These are phyloP conservation scores for Sarcomyxa edulis DNA, from an alignment of 768 basidiomycete species.

Conservation along the genomic window DNA sequence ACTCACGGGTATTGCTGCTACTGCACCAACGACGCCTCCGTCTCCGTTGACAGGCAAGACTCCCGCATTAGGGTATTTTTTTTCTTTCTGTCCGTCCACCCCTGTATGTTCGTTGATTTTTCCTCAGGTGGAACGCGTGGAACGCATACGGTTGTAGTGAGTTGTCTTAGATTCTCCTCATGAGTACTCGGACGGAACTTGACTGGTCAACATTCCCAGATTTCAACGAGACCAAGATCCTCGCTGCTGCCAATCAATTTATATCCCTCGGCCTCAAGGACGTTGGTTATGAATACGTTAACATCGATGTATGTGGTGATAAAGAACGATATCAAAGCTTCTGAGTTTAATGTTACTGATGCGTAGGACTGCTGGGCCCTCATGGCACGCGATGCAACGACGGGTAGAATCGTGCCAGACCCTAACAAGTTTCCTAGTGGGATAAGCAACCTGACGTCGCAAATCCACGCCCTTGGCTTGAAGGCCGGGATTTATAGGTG, in stretches of 20 bases:
- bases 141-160: slow-evolving; percentile 41
- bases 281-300: slow-evolving; percentile 46
- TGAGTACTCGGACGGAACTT: background rate
- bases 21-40: slow-evolving; percentile 35
- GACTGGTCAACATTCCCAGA: slow-evolving; percentile 18
- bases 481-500: slow-evolving; percentile 50
- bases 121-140: slow-evolving; percentile 45
- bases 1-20: too few species aligned
- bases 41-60: slow-evolving; percentile 34
- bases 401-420: slow-evolving; percentile 40
- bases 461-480: slow-evolving; percentile 42
- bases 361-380: slow-evolving; percentile 45
- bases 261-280: slow-evolving; percentile 40
- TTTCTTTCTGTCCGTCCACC: background rate
- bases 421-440: slow-evolving; percentile 50
- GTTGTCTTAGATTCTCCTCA: slow-evolving; percentile 6
- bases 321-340: too few species aligned
- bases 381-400: slow-evolving; percentile 32
- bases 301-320: slow-evolving; percentile 37
- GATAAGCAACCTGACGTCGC: slow-evolving; percentile 35
- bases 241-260: slow-evolving; percentile 42
- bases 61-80: slow-evolving; percentile 40
- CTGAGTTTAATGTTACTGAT: background rate
- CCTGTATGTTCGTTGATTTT: slow-evolving; percentile 1
- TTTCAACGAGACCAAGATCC: slow-evolving; percentile 37